Evolutionary conservation across 306 rosid genomes (phyloP).

Genomic region (Bauhinia variegata): DNA sequence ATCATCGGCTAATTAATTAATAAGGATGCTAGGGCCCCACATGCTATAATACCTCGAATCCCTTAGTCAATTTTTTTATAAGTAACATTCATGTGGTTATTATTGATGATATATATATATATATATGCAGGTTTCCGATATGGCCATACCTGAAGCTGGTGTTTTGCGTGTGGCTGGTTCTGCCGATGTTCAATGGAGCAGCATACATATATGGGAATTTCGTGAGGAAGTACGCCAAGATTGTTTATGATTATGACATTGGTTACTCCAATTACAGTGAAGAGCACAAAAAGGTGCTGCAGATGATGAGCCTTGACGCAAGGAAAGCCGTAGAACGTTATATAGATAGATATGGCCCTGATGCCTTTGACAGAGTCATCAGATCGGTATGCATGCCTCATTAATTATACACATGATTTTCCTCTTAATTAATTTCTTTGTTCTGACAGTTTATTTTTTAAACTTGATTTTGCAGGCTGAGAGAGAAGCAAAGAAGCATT

Average conservation of each 20-base stretch:
- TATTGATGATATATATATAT: too few relatives aligned
- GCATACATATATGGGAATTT: constrained; percentile 58
- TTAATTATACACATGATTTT: too few relatives aligned
- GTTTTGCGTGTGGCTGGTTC: constrained; percentile 80
- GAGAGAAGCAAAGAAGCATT: constrained; percentile 76
- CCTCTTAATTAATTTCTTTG: too few relatives aligned
- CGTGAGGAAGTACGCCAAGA: constrained; percentile 57
- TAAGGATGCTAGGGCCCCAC: too few relatives aligned
- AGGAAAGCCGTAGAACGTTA: constrained; percentile 76
- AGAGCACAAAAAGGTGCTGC: constrained; percentile 65
- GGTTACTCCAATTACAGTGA: constrained; percentile 51
- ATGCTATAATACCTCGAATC: too few relatives aligned
- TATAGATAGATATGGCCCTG: constrained; percentile 64
- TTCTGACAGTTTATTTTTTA: neutral
- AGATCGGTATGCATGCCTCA: too few relatives aligned
- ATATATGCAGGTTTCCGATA: constrained; percentile 80
- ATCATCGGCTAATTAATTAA: too few relatives aligned
- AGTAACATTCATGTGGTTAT: too few relatives aligned
- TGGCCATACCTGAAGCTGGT: constrained; percentile 84
- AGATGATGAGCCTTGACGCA: constrained; percentile 83
- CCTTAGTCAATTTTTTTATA: too few relatives aligned
- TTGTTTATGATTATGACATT: constrained; percentile 30
- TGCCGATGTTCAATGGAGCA: constrained; percentile 90
- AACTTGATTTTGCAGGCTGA: constrained; percentile 66
- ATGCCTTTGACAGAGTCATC: constrained; percentile 75